Evolutionary conservation across 345 rosid species (phyloP).

Genomic region (Eucalyptus coolabah): DNA sequence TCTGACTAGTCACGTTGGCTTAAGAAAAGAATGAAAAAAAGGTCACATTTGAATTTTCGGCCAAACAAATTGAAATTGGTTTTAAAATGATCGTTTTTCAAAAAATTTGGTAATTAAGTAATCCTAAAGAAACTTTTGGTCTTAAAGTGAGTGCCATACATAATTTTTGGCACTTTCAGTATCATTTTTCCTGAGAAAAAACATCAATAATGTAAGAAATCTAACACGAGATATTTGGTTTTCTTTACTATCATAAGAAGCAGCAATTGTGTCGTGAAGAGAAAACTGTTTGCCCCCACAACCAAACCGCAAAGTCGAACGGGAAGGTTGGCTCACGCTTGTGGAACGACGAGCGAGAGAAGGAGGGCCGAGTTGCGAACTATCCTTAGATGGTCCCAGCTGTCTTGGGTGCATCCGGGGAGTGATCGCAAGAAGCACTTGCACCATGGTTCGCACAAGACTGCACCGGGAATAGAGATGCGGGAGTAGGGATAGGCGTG

Average conservation of each 20-base stretch:
- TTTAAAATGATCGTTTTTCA: too few species aligned
- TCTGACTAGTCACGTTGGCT: fast-evolving
- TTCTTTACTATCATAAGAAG: background rate
- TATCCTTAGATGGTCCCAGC: background rate
- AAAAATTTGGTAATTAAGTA: fast-evolving
- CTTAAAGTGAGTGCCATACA: too few species aligned
- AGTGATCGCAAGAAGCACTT: background rate
- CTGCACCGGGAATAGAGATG: background rate
- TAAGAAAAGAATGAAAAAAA: too few species aligned
- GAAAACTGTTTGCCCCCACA: background rate
- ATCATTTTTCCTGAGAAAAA: too few species aligned
- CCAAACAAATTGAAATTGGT: too few species aligned
- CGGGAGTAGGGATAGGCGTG: background rate
- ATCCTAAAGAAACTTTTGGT: too few species aligned
- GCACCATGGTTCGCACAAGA: background rate
- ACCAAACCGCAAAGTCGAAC: background rate
- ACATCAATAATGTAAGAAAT: background rate
- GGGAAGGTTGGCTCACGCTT: background rate
- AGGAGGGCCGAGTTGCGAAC: background rate
- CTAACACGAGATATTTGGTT: background rate
- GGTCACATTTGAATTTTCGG: fast-evolving
- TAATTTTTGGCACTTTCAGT: too few species aligned
- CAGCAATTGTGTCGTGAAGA: background rate
- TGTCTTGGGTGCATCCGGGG: background rate
- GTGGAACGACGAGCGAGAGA: background rate